phyloP scores from a whole-genome alignment of 2,329 filamentous ascomycete species.

The Aspergillus uvarum region DNA sequence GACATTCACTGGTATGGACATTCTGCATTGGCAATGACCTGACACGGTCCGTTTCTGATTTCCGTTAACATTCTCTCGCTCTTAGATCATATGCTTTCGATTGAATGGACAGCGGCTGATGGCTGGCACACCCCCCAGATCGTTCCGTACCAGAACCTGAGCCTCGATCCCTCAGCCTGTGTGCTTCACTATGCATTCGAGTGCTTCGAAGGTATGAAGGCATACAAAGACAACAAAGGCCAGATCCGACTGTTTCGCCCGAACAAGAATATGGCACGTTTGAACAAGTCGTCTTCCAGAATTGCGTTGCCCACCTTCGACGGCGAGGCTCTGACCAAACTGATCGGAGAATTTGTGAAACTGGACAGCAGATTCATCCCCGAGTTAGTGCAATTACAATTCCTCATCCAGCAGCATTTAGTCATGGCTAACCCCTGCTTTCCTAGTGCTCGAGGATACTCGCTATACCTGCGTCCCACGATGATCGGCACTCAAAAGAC shows the following conservation, averaged over 20 bases:
- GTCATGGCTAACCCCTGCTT: background rate
- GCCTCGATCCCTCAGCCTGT: constrained; percentile 91
- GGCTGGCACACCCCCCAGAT: constrained; percentile 86
- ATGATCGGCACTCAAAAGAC: constrained; percentile 97
- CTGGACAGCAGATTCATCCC: constrained; percentile 90
- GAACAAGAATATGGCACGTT: constrained; percentile 90
- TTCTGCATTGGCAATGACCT: background rate
- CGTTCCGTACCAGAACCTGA: constrained; percentile 93
- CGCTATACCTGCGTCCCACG: constrained; percentile 90
- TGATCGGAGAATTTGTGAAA: constrained; percentile 77
- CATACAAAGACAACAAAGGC: constrained; percentile 83
- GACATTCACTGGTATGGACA: constrained; percentile 74
- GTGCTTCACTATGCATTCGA: constrained; percentile 99
- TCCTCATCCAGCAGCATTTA: background rate
- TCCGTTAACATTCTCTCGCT: constrained; percentile 20
- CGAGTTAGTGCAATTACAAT: constrained; percentile 48
- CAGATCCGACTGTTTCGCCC: constrained; percentile 86
- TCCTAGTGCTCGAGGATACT: constrained; percentile 70
- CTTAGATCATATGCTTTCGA: constrained; percentile 91
- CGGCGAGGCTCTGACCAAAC: constrained; percentile 68
- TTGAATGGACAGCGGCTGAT: constrained; percentile 84
- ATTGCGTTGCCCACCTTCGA: constrained; percentile 92
- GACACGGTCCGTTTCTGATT: background rate
- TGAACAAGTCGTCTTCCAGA: constrained; percentile 87
- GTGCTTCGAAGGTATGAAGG: constrained; percentile 99